Base-by-base conservation (phyloP, 345 rosid species). In the Abelmoschus esculentus region DNA sequence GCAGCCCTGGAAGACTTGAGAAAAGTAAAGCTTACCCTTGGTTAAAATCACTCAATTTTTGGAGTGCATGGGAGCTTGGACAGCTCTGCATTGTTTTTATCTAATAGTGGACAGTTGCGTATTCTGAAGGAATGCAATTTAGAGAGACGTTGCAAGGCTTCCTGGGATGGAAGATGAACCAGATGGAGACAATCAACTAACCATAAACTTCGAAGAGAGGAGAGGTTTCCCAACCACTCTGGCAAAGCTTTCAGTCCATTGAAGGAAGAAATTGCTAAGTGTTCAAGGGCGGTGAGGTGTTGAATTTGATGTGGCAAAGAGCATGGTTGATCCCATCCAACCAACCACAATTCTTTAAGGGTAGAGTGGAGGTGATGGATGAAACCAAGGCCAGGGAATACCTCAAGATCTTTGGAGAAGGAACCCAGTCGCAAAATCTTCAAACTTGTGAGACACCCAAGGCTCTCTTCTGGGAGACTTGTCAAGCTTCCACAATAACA, bases 291-390 rank as follows among this genome's bases (percentile, higher is more conserved):
- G 0, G 44, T 59, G 44, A 59, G 52, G 19, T 70, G 66, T 57
- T 58, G 73, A 56, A 58, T 40, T 40, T 70, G 73, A 42, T 42
- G n/a, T 14, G 73, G 73, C 15, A 70, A 22, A 22, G 56, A 70
- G 28, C 9, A 28, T 15, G 42, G 26, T 10, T 70, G 59, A 3
- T 44, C 1, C 73, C 66, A 42, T 58, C 73, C 73, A 6, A 0
- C 0, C 54, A 70, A 46, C 2, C 0, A 2, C 54, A 70, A 46
- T 0, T 6, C 0, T 58, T 70, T 1, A 42, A 70, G 66, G 11
- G 57, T 9, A 60, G 53, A 44, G 19, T 1, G 17, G 34, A 64
- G 34, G 34, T 12, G 29, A 1, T 22, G 28, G 14, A 70, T 70
- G 65, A 29, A 58, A 15, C 5, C 40, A 53, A 70, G 42, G 18